phyloP scores from a whole-genome alignment of 2,329 filamentous ascomycete species.

The Penicillium sp. region DNA sequence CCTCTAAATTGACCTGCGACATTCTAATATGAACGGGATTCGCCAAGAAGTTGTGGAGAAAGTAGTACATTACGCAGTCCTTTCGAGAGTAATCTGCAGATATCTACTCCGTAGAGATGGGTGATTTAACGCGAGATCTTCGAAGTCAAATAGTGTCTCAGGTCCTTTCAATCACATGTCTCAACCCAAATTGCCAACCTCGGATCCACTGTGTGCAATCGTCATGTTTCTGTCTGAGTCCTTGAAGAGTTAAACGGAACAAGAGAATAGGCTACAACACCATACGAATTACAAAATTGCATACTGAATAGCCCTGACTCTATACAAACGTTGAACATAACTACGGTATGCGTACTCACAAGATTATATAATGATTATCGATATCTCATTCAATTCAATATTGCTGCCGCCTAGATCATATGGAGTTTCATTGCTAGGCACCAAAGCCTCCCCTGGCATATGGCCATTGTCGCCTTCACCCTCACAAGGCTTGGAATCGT shows the following conservation, averaged over 20 bases:
- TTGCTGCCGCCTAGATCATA: neutral
- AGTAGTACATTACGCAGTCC: neutral
- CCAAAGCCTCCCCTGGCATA: neutral
- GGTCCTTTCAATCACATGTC: neutral
- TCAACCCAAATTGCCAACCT: neutral
- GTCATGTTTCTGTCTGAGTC: neutral
- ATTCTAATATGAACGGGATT: neutral
- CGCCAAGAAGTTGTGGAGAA: neutral
- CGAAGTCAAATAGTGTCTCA: neutral
- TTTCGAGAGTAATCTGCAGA: neutral
- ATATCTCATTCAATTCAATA: neutral
- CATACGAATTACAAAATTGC: neutral
- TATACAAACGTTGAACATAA: no score
- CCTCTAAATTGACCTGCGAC: neutral
- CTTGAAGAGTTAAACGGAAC: neutral
- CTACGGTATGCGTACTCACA: neutral
- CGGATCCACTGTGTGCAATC: neutral
- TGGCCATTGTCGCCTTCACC: neutral
- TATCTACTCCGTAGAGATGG: neutral
- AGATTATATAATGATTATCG: neutral
- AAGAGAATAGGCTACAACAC: neutral
- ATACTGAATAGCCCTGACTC: no score
- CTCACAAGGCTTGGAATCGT: neutral
- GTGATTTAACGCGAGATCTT: neutral
- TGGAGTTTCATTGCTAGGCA: neutral